Evolutionary conservation across 1,139 yeast species (phyloP), one percentile per base, ranked within the genome.

Genomic region (Candida smagusa): DNA sequence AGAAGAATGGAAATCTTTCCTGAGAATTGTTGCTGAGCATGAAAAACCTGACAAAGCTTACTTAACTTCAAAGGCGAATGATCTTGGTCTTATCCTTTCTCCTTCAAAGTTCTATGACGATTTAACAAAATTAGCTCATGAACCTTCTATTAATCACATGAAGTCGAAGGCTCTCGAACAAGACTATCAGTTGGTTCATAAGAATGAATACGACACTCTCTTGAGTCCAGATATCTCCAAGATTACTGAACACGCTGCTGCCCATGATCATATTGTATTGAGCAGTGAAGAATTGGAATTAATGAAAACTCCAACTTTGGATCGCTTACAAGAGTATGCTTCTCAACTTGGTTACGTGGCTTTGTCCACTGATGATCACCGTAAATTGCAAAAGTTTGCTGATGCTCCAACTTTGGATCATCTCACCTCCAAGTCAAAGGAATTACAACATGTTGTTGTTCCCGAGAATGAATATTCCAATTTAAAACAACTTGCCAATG

Each of bases 1-100:
- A 12, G 57, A 53, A 0, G 60, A 59, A 24, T 56, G 41, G 36
- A 47, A 51, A 6, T 40, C 42, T 6, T 56, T 52, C 36, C 59
- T 59, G 38, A 46, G 40, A 5, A 37, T 56, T n/a, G 50, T 51
- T 29, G 50, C 55, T 0, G 67, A 65, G 25, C 52, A 57, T 36
- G 67, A 61, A 16, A 63, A 59, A 33, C 66, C 65, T 2, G 50
- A 50, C 22, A 53, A 54, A 42, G 43, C 42, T 2, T 54, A 53
- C 29, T 50, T 58, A 26, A 44, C 51, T 27, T 16, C 46, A 36
- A 41, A 49, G 41, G 45, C 72, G 33, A 59, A 63, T 38, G 59
- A 57, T 6, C 42, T 63, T 27, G 72, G 69, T 6, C 50, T 59
- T 32, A 59, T 61, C 23, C 53, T 66, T 7, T 48, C 69, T 1